Evolutionary conservation across 2,329 filamentous ascomycete genomes (phyloP), one percentile per base, ranked within the genome.

Genomic region (Alternaria sp.): DNA sequence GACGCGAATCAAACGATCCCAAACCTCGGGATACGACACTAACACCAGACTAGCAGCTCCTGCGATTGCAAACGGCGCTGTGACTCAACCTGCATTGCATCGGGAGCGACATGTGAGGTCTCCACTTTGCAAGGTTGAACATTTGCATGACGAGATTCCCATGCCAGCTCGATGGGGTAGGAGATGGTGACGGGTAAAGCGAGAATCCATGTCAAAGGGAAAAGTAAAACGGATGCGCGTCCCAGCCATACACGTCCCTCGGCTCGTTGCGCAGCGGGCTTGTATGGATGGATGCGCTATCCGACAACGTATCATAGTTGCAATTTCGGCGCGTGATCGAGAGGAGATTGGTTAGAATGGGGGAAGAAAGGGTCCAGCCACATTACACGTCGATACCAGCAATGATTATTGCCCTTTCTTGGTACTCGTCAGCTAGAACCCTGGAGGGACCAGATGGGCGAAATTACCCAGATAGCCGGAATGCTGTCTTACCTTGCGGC

Each of bases 311-410:
- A 55, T 28, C 26, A 54, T 46, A 28, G 43, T 59, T 30, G 40
- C 57, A 59, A 40, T 30, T 54, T 32, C 28, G 21, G 30, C 36
- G 30, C 12, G 6, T 30, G 1, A 56, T 56, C 19, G 12, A 26
- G 15, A 28, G 15, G 23, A 43, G 26, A 26, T 28, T 32, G 30
- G 26, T 19, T 23, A 12, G 23, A 36, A 30, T 54, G 30, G 15
- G 45, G 21, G 26, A 15, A 36, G 28, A 57, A 49, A 54, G 43
- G 43, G 49, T 46, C 51, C 52, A 63, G 52, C 52, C 57, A 60
- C 52, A 55, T 52, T 60, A 59, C 55, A 47, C 28, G 10, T 62
- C 36, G 25, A 55, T 55, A 58, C 32, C 30, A 58, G 46, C 17
- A 54, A 26, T 17, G 15, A 50, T 19, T 26, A 28, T 30, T 30